These are phyloP conservation scores for Neolentinus lepideus DNA, from an alignment of 1,284 basidiomycete genomes.

Conservation along the genomic window DNA sequence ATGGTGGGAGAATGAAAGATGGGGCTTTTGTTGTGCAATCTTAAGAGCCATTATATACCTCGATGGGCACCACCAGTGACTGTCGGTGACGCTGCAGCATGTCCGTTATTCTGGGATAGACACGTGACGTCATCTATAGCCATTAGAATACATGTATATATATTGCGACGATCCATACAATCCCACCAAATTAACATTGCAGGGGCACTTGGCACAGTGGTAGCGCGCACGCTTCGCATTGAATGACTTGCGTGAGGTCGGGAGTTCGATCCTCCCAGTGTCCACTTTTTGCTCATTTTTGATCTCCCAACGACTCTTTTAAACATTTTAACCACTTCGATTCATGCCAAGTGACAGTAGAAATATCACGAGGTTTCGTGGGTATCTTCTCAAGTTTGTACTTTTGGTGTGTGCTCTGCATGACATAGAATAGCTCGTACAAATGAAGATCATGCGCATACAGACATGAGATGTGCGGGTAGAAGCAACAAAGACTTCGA, in stretches of 20 bases:
- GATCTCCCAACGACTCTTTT: too few species aligned
- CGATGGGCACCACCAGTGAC: neutral
- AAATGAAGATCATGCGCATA: neutral
- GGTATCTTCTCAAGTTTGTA: too few species aligned
- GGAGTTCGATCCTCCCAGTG: neutral
- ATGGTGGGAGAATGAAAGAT: neutral
- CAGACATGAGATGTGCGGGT: neutral
- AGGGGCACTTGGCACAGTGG: constrained; percentile 3
- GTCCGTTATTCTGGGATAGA: neutral
- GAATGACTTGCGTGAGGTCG: neutral
- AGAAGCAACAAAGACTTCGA: neutral
- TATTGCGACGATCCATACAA: neutral
- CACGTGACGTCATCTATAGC: neutral
- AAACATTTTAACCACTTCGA: neutral
- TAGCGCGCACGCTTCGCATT: constrained; percentile 3
- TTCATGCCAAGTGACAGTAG: neutral
- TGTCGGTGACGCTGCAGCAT: neutral
- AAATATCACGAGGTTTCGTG: neutral
- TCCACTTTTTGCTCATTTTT: neutral
- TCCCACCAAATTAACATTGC: neutral
- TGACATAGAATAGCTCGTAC: neutral
- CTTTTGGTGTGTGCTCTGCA: neutral
- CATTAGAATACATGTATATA: neutral
- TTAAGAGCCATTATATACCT: neutral
- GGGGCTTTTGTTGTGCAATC: neutral